A percentile compares a stretch with the other conserved stretches of the same genome.
Conservation (phyloP, 768 basidiomycete species). For the Suillus subluteus region DNA sequence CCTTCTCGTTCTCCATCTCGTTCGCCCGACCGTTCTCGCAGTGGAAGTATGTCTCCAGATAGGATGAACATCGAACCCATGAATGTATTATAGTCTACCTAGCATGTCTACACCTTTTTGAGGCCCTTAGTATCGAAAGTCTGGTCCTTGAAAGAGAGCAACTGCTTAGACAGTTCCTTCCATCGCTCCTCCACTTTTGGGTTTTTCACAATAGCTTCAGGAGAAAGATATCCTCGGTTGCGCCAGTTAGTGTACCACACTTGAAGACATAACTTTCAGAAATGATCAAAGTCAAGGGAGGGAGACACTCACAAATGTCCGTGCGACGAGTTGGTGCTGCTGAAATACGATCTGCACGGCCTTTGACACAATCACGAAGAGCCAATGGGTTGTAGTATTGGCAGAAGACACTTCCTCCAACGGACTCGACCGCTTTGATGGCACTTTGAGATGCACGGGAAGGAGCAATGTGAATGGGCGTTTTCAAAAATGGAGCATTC, state of each 20-base stretch:
- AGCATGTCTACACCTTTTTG: conserved; percentile 25
- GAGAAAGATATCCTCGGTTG: conserved; percentile 79
- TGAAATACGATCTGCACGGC: conserved; percentile 65
- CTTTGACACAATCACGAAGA: conserved; percentile 77
- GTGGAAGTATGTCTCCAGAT: conserved; percentile 61
- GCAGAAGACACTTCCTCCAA: conserved; percentile 84
- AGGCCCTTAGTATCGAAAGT: conserved; percentile 33
- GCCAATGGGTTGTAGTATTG: conserved; percentile 90
- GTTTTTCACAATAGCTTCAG: conserved; percentile 55
- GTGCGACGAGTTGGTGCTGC: conserved; percentile 86
- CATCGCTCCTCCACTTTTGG: conserved; percentile 74
- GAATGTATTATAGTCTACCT: conserved; percentile 20
- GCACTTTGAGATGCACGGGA: conserved; percentile 88
- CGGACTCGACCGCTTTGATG: conserved; percentile 79
- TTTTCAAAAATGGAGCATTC: conserved; percentile 69
- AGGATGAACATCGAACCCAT: conserved; percentile 47
- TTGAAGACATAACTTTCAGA: conserved; percentile 29
- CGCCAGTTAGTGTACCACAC: conserved; percentile 78
- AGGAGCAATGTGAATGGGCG: conserved; percentile 77
- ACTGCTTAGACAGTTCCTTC: conserved; percentile 63
- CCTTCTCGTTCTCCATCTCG: conserved; percentile 53
- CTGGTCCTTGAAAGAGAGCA: conserved; percentile 52
- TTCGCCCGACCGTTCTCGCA: conserved; percentile 54
- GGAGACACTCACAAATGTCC: conserved; percentile 70
- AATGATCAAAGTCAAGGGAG: not conserved